Evolutionary conservation across 2,329 filamentous ascomycete species (phyloP).

Genomic region (Tolypocladium ovalisporum): DNA sequence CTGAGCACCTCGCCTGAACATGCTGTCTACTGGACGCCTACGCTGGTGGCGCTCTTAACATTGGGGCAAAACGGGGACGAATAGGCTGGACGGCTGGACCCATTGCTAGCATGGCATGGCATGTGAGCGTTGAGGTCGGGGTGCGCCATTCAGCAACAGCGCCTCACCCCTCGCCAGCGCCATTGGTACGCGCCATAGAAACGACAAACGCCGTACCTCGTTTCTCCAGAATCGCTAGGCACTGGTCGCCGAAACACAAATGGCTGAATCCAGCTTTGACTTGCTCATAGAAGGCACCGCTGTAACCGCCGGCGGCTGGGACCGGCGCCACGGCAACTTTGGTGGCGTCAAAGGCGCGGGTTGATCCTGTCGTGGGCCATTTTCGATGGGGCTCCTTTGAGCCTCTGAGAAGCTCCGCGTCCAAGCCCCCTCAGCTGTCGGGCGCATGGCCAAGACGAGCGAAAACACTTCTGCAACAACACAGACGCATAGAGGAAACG

Average conservation of each 20-base stretch:
- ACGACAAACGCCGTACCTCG: background rate
- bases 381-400: background rate
- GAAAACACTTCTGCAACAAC: background rate
- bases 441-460: background rate
- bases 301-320: background rate
- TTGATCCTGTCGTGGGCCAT: background rate
- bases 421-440: background rate
- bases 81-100: background rate
- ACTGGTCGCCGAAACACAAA: too few relatives aligned
- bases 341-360: slow-evolving; percentile 1
- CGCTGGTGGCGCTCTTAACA: background rate
- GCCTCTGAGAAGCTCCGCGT: too few relatives aligned
- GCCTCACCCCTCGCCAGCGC: background rate
- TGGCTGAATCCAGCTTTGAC: too few relatives aligned
- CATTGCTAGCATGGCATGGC: background rate
- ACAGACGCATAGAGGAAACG: background rate
- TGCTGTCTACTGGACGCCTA: background rate
- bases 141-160: background rate
- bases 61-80: background rate
- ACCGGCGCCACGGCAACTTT: slow-evolving; percentile 1
- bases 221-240: too few relatives aligned
- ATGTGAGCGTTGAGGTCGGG: background rate
- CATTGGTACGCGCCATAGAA: background rate
- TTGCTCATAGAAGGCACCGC: background rate
- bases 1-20: background rate